These are phyloP conservation scores for Aspergillus novofumigatus DNA, from an alignment of 2,329 filamentous ascomycete species.

Conservation along the genomic window DNA sequence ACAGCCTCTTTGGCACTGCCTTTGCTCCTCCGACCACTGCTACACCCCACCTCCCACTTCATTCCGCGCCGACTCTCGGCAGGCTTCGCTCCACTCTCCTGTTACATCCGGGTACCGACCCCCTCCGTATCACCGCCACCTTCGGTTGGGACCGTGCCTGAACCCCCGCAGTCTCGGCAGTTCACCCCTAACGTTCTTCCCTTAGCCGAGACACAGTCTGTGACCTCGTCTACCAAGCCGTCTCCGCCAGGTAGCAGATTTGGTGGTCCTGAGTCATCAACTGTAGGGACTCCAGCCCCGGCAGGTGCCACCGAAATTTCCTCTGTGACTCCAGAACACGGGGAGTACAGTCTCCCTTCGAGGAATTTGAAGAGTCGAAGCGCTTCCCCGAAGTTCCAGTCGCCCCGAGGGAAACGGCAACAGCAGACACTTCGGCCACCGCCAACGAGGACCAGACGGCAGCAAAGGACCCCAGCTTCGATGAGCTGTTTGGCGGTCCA, in stretches of 20 bases:
- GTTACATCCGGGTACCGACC: conserved; percentile 50
- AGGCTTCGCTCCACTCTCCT: conserved; percentile 39
- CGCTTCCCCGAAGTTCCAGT: conserved; percentile 19
- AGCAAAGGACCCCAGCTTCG: conserved; percentile 39
- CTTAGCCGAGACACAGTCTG: conserved; percentile 63
- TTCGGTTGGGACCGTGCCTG: conserved; percentile 21
- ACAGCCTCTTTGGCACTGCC: conserved; percentile 77
- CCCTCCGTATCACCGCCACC: conserved; percentile 61
- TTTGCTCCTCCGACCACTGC: conserved; percentile 47
- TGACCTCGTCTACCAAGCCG: conserved; percentile 73
- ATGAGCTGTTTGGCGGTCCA: conserved; percentile 43
- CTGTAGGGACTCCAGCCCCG: conserved; percentile 43
- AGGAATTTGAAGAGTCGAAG: conserved; percentile 24
- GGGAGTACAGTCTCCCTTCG: conserved; percentile 30
- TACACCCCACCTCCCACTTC: conserved; percentile 53
- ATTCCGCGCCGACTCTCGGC: conserved; percentile 55
- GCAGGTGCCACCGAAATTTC: conserved; percentile 32
- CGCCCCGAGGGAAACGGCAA: conserved; percentile 14
- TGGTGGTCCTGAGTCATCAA: conserved; percentile 48
- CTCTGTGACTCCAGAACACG: conserved; percentile 20
- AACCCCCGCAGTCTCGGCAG: conserved; percentile 65
- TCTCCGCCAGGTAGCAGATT: conserved; percentile 67
- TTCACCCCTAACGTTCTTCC: conserved; percentile 73
- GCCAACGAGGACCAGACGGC: conserved; percentile 20
- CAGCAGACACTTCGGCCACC: conserved; percentile 46